Conservation (phyloP, 2,329 filamentous ascomycete genomes). For the Pseudogymnoascus sp. region DNA sequence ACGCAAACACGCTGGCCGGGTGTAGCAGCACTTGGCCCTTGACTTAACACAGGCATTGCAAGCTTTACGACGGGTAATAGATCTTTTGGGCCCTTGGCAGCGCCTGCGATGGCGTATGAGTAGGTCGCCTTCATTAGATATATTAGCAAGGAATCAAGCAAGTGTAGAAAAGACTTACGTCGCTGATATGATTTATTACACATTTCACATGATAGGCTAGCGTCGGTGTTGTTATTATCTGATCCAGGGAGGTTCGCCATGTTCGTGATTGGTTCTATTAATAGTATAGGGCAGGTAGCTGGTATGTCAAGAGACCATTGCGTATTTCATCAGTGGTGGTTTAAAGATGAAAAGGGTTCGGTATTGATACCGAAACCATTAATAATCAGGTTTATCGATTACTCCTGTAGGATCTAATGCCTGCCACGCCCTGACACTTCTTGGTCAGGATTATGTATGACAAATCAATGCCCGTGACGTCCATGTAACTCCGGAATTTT, state of each 20-base stretch:
- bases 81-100: constrained; percentile 15
- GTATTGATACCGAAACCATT: not conserved
- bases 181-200: constrained; percentile 19
- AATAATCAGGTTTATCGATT: not conserved
- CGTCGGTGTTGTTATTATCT: not conserved
- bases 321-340: not conserved
- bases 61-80: constrained; percentile 17
- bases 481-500: not conserved
- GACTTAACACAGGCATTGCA: constrained; percentile 21
- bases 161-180: constrained; percentile 15
- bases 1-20: constrained; percentile 17
- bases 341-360: not conserved
- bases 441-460: too few relatives aligned
- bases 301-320: not conserved
- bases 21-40: constrained; percentile 21
- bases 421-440: too few relatives aligned
- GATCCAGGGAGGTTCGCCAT: not conserved
- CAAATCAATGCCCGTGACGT: not conserved
- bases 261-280: not conserved
- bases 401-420: not conserved
- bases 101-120: constrained; percentile 20
- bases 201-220: not conserved
- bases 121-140: constrained; percentile 15
- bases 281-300: not conserved
- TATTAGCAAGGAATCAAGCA: not conserved